Evolutionary conservation across 2,329 filamentous ascomycete genomes (phyloP).

Genomic region (Pleurostoma richardsiae): DNA sequence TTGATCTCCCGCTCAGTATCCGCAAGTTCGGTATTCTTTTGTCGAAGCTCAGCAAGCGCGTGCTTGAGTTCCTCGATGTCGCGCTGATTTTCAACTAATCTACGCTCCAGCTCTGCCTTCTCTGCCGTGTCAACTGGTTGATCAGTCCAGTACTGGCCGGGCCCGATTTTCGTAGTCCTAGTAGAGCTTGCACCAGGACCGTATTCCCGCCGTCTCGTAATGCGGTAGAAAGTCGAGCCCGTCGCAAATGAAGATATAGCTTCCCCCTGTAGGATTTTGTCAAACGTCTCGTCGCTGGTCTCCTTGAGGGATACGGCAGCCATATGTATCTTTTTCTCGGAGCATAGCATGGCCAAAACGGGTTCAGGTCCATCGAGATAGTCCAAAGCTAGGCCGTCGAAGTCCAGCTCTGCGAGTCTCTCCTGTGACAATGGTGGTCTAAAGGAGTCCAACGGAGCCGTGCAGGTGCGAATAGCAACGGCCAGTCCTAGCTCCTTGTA

Average conservation of each 20-base stretch:
- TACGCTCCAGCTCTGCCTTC: slow-evolving; percentile 55
- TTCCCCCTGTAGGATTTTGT: slow-evolving; percentile 52
- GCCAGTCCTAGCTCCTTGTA: slow-evolving; percentile 59
- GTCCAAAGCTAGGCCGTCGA: slow-evolving; percentile 78
- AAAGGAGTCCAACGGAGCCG: slow-evolving; percentile 49
- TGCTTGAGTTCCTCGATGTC: slow-evolving; percentile 27
- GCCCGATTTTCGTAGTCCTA: slow-evolving; percentile 52
- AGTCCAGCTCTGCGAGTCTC: slow-evolving; percentile 54
- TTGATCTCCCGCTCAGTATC: slow-evolving; percentile 34
- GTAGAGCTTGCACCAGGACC: slow-evolving; percentile 69
- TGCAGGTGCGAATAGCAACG: slow-evolving; percentile 65
- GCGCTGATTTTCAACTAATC: slow-evolving; percentile 35
- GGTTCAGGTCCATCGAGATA: slow-evolving; percentile 74
- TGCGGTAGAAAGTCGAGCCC: slow-evolving; percentile 56
- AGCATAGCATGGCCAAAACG: slow-evolving; percentile 84
- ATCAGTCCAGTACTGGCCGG: slow-evolving; percentile 69
- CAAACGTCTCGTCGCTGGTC: slow-evolving; percentile 62
- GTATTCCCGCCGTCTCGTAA: slow-evolving; percentile 74
- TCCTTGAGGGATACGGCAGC: slow-evolving; percentile 61
- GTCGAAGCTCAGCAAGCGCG: slow-evolving; percentile 25
- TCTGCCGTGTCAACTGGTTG: slow-evolving; percentile 66
- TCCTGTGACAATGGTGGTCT: slow-evolving; percentile 46
- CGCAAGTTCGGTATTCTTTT: slow-evolving; percentile 28
- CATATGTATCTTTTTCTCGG: slow-evolving; percentile 62
- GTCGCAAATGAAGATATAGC: slow-evolving; percentile 67